Evolutionary conservation across 2,329 filamentous ascomycete species (phyloP).

Genomic region (Fusarium chuoi): DNA sequence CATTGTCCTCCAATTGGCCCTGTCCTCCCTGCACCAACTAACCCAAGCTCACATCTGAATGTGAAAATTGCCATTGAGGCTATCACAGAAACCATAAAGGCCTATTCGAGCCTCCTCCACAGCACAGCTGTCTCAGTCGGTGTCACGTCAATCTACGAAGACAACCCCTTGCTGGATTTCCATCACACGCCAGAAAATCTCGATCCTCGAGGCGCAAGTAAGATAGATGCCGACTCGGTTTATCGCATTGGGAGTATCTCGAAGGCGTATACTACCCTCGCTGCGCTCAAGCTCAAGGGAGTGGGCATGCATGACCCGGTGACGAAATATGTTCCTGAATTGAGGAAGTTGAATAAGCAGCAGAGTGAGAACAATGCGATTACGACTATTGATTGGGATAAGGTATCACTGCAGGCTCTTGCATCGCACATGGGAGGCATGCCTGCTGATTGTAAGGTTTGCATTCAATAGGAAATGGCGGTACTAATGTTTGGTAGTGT

Average conservation of each 20-base stretch:
- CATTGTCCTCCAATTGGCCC: constrained; percentile 15
- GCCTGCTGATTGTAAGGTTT: constrained; percentile 1
- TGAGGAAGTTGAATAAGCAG: constrained; percentile 3
- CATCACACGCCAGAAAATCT: constrained; percentile 1
- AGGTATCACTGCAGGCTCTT: not conserved
- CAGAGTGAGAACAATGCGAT: not conserved
- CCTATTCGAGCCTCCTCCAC: not conserved
- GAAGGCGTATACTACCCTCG: constrained; percentile 7
- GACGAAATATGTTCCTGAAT: constrained; percentile 14
- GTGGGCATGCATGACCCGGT: constrained; percentile 7
- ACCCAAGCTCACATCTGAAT: not conserved
- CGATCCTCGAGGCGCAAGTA: constrained; percentile 1
- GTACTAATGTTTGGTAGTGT: not conserved
- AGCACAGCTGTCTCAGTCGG: constrained; percentile 8
- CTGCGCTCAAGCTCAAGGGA: not conserved
- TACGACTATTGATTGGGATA: not conserved
- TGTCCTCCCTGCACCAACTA: constrained; percentile 3
- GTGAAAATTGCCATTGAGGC: not conserved
- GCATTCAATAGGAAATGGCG: fast-evolving
- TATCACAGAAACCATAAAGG: not conserved
- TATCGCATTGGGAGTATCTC: constrained; percentile 16
- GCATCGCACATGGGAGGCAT: constrained; percentile 17
- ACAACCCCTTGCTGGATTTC: not conserved
- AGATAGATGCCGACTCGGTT: not conserved
- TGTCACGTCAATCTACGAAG: not conserved